Conservation (phyloP, 768 basidiomycete species). For the Pleurotus citrinopileatus region DNA sequence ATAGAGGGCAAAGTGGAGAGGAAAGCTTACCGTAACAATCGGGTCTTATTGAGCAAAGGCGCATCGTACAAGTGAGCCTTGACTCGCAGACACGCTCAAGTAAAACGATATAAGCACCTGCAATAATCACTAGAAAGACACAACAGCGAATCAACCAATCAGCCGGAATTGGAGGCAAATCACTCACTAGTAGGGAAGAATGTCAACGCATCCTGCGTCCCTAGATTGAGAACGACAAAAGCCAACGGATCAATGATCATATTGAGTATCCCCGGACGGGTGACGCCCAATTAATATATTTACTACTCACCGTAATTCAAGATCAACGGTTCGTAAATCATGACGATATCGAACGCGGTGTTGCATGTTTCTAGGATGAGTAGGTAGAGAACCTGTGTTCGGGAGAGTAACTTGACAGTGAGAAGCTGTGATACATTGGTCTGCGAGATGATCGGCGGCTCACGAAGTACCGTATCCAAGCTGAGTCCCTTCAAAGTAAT, state of each 20-base stretch:
- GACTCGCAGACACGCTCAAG: too few relatives aligned
- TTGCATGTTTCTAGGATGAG: constrained; percentile 17
- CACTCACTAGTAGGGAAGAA: constrained; percentile 26
- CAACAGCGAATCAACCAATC: not conserved
- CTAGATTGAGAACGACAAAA: too few relatives aligned
- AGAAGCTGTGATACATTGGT: too few relatives aligned
- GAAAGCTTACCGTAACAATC: constrained; percentile 26
- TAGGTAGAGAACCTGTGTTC: constrained; percentile 16
- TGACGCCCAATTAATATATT: too few relatives aligned
- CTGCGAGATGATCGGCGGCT: constrained; percentile 2
- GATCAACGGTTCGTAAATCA: constrained; percentile 17
- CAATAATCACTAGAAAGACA: constrained; percentile 23
- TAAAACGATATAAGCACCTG: too few relatives aligned
- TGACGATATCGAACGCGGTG: constrained; percentile 13
- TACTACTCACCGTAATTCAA: constrained; percentile 9
- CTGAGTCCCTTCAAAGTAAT: constrained; percentile 22
- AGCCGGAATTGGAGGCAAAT: not conserved
- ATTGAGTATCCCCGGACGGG: too few relatives aligned
- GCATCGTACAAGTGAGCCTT: too few relatives aligned
- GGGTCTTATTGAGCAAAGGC: too few relatives aligned
- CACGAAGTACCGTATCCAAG: constrained; percentile 33
- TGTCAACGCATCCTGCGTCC: constrained; percentile 12
- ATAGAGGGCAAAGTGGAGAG: not conserved
- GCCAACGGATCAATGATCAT: too few relatives aligned
- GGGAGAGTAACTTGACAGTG: too few relatives aligned